Evolutionary conservation across 352 stramenopile species (phyloP), one percentile per base, ranked within the genome.

Genomic region (Blastocystis sp.): DNA sequence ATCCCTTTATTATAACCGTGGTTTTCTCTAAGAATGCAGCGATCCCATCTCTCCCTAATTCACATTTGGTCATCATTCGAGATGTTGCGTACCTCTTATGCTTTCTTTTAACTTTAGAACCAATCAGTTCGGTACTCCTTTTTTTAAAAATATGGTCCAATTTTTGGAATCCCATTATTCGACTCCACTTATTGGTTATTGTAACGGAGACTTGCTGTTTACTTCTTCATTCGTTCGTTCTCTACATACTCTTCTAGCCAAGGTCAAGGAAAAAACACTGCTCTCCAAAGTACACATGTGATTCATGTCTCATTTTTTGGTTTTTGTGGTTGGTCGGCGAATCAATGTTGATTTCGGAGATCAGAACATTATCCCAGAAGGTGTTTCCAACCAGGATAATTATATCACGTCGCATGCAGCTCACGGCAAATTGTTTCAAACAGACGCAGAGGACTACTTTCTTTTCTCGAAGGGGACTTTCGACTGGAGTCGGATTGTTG

Each of bases 391-490:
- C 20, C 66, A 79, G 45, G 56, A 79, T 47, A 3, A 15, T 2
- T 61, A 53, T 37, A 79, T 89, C n/a, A 62, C 73, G 11, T 3
- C 39, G 39, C 41, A 79, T 37, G 61, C 26, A 3, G 9, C 9
- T 9, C 43, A 53, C 0, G 87, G 73, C 3, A 63, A 69, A 1
- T 26, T 90, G 11, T 90, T 89, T 26, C 87, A 89, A 39, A 89
- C 62, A 1, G 73, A 90, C 66, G 73, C 76, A 2, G 61, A 90
- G 75, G 87, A 90, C 43, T 90, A 68, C 63, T 90, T 90, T 59
- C 62, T 90, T 53, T 73, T 90, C 55, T 79, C 69, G 18, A 73
- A 73, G 50, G 59, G 53, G 23, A 39, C 87, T 1, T 15, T 89
- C 26, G 20, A 56, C 2, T 89, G 62, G 73, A 37, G 23, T 11